These are phyloP conservation scores for Baudoinia panamericana DNA, from an alignment of 495 filamentous ascomycete genomes.

Conservation along the genomic window DNA sequence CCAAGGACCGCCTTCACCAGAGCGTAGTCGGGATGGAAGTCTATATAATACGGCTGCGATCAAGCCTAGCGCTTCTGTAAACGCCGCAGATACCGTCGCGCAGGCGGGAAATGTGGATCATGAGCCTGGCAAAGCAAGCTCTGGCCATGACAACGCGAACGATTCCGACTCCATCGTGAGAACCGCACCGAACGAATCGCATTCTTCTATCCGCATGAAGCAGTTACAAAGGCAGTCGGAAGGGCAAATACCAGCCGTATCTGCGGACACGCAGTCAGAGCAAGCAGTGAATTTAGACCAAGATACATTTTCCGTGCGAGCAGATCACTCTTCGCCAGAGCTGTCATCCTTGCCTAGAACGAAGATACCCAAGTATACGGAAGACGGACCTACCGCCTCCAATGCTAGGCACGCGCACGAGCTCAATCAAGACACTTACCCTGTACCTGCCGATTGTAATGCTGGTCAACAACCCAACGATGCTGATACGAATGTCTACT, in stretches of 20 bases:
- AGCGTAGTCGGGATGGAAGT: not conserved
- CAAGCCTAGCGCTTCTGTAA: no score
- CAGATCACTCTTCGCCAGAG: conserved; percentile 33
- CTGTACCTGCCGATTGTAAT: conserved; percentile 4
- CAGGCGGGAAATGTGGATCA: no score
- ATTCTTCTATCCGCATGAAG: conserved; percentile 6
- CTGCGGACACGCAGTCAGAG: conserved; percentile 32
- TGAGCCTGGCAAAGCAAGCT: no score
- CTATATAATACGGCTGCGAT: not conserved
- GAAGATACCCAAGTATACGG: conserved; percentile 45
- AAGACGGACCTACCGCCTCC: conserved; percentile 32
- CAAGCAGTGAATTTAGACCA: conserved; percentile 20
- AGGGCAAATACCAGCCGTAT: conserved; percentile 40
- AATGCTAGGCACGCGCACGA: conserved; percentile 27
- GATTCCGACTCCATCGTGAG: not conserved
- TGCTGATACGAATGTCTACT: conserved; percentile 36
- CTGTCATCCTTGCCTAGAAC: conserved; percentile 44
- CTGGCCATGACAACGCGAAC: not conserved
- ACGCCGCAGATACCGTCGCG: no score
- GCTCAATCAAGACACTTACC: conserved; percentile 43
- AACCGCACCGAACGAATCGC: no score
- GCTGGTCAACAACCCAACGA: conserved; percentile 13
- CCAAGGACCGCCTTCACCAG: not conserved
- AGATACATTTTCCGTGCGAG: conserved; percentile 47
- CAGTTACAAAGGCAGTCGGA: conserved; percentile 41